Percentiles rank a stretch among this genome's conserved stretches.
Conservation (phyloP, 768 basidiomycete genomes). For the Pholiota microspora region DNA sequence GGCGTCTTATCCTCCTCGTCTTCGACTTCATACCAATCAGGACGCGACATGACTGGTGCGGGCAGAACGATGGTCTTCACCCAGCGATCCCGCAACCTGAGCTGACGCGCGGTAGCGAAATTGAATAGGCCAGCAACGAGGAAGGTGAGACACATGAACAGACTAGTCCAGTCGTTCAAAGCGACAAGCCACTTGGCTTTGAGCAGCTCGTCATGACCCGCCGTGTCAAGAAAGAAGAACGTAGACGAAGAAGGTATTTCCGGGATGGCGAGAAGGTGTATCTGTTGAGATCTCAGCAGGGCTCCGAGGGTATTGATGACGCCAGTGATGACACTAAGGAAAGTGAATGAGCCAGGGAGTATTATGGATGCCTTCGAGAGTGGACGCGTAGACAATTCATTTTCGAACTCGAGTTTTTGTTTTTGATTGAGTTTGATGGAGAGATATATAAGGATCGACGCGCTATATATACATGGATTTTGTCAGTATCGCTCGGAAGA, state of each 20-base stretch:
- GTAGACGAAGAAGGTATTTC: slow-evolving; percentile 18
- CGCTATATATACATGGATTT: slow-evolving; percentile 4
- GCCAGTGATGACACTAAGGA: slow-evolving; percentile 17
- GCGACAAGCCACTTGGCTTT: slow-evolving; percentile 19
- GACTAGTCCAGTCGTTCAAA: slow-evolving; percentile 22
- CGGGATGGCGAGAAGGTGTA: slow-evolving; percentile 19
- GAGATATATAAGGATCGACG: slow-evolving; percentile 17
- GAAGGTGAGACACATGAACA: slow-evolving; percentile 18
- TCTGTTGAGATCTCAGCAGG: slow-evolving; percentile 15
- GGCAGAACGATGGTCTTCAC: slow-evolving; percentile 8
- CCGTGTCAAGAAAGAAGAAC: neutral
- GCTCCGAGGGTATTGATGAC: slow-evolving; percentile 17
- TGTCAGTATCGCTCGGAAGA: neutral
- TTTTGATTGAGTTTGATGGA: slow-evolving; percentile 18
- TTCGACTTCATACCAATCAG: neutral
- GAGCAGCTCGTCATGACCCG: slow-evolving; percentile 7
- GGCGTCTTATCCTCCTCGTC: too few species aligned
- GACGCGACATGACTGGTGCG: neutral
- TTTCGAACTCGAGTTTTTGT: slow-evolving; percentile 11
- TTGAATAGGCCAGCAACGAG: slow-evolving; percentile 19
- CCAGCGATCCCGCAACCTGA: slow-evolving; percentile 14
- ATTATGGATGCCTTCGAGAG: slow-evolving; percentile 2
- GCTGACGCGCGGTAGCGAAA: slow-evolving; percentile 19
- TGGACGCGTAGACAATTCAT: slow-evolving; percentile 10
- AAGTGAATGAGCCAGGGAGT: slow-evolving; percentile 16